Percentiles rank a stretch among this genome's conserved stretches.
phyloP scores from a whole-genome alignment of 345 rosid species.

The Hirschfeldia incana region DNA sequence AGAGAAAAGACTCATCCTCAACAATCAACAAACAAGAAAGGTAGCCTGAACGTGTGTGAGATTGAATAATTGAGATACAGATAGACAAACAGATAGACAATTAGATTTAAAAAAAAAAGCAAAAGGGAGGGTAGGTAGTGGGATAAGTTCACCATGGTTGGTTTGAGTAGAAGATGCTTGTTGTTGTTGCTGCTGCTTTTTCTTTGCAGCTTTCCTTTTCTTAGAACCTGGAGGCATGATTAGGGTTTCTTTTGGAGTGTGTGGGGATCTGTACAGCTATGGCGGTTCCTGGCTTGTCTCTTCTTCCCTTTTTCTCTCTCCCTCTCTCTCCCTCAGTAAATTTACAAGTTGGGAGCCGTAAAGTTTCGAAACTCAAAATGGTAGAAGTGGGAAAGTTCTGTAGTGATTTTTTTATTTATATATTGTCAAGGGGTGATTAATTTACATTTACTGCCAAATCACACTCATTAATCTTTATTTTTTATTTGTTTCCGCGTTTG shows the following conservation, averaged over 20 bases:
- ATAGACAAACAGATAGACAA: conserved; percentile 15
- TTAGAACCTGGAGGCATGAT: conserved; percentile 88
- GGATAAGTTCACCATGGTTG: conserved; percentile 45
- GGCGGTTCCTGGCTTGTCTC: conserved; percentile 37
- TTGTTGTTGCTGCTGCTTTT: conserved; percentile 65
- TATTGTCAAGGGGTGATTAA: not conserved
- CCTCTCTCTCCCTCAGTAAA: conserved; percentile 25
- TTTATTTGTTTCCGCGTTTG: conserved; percentile 22
- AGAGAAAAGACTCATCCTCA: not conserved
- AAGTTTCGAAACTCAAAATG: conserved; percentile 36
- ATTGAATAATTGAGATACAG: conserved; percentile 42
- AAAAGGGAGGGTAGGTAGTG: conserved; percentile 4
- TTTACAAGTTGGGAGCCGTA: not conserved
- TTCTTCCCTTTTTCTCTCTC: not conserved
- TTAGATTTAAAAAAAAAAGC: not conserved
- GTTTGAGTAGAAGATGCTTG: conserved; percentile 40
- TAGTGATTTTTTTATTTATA: not conserved
- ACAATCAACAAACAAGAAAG: conserved; percentile 20
- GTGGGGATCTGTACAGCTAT: conserved; percentile 42
- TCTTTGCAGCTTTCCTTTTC: conserved; percentile 93
- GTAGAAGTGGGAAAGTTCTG: conserved; percentile 29
- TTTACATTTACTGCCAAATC: not conserved
- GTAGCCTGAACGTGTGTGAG: conserved; percentile 6
- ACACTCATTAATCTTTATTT: not conserved
- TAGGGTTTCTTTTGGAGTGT: conserved; percentile 1